Evolutionary conservation across 306 rosid species (phyloP).

Genomic region (Spatholobus suberectus): DNA sequence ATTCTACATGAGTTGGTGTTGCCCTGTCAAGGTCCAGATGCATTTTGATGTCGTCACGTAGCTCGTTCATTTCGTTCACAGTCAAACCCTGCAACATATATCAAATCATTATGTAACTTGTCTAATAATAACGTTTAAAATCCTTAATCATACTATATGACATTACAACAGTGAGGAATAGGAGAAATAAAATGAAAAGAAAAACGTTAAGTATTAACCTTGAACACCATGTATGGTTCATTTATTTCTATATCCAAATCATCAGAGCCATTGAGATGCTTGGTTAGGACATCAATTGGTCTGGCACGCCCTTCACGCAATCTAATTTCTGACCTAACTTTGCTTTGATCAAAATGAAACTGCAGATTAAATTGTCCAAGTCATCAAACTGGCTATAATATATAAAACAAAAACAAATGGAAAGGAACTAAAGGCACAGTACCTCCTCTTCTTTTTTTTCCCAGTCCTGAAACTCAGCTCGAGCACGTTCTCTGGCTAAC

Average conservation of each 20-base stretch:
- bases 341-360: constrained; percentile 99
- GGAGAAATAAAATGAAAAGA: background rate
- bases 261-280: constrained; percentile 85
- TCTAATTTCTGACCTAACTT: constrained; percentile 95
- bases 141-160: background rate
- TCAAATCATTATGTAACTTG: constrained; percentile 34
- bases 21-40: constrained; percentile 97
- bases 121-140: constrained; percentile 21
- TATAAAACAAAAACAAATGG: constrained; percentile 19
- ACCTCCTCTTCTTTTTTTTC: constrained; percentile 99
- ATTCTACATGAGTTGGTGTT: constrained; percentile 88
- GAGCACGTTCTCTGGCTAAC: constrained; percentile 95
- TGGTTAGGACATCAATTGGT: constrained; percentile 90
- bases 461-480: constrained; percentile 99
- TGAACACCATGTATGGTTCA: constrained; percentile 95
- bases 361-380: constrained; percentile 45
- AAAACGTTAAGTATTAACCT: constrained; percentile 56
- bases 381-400: constrained; percentile 33
- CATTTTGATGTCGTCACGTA: constrained; percentile 97
- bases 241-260: constrained; percentile 87
- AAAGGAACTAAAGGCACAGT: constrained; percentile 31
- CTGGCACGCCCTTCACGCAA: constrained; percentile 95
- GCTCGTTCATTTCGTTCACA: constrained; percentile 93
- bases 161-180: background rate
- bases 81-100: constrained; percentile 82